Conservation (phyloP, 2,329 filamentous ascomycete species). For the Exophiala sp. region DNA sequence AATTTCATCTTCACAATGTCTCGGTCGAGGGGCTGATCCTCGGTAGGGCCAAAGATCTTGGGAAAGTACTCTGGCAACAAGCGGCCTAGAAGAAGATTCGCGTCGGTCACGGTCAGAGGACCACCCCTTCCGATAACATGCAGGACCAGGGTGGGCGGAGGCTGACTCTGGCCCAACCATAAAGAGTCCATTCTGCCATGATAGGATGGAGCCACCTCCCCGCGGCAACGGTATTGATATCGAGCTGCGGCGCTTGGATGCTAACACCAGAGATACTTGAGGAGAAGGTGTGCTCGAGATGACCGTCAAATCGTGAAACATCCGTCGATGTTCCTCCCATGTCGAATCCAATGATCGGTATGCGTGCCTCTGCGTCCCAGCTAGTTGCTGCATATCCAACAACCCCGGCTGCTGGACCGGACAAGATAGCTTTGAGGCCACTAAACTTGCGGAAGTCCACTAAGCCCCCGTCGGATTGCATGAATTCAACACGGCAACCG, state of each 20-base stretch:
- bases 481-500: conserved; percentile 81
- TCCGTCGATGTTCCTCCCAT: conserved; percentile 86
- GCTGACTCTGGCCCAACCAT: conserved; percentile 86
- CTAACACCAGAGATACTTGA: conserved; percentile 79
- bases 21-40: conserved; percentile 52
- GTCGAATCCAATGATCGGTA: conserved; percentile 78
- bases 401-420: conserved; percentile 85
- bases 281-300: conserved; percentile 81
- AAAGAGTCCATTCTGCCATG: conserved; percentile 80
- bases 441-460: conserved; percentile 53
- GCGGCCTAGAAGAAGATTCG: conserved; percentile 77
- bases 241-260: conserved; percentile 74
- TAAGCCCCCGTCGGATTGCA: conserved; percentile 76
- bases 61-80: conserved; percentile 69
- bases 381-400: conserved; percentile 59
- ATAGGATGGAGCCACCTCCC: conserved; percentile 61
- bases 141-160: conserved; percentile 83
- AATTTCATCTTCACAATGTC: conserved; percentile 41
- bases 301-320: conserved; percentile 71
- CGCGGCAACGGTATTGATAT: conserved; percentile 64
- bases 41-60: too few relatives aligned
- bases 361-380: conserved; percentile 68
- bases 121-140: conserved; percentile 87
- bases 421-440: conserved; percentile 76
- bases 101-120: conserved; percentile 86